A percentile compares a stretch with the other conserved stretches of the same genome.
Conservation (phyloP, 2,329 filamentous ascomycete genomes). For the Dryadomyces quercus-mongolicae region DNA sequence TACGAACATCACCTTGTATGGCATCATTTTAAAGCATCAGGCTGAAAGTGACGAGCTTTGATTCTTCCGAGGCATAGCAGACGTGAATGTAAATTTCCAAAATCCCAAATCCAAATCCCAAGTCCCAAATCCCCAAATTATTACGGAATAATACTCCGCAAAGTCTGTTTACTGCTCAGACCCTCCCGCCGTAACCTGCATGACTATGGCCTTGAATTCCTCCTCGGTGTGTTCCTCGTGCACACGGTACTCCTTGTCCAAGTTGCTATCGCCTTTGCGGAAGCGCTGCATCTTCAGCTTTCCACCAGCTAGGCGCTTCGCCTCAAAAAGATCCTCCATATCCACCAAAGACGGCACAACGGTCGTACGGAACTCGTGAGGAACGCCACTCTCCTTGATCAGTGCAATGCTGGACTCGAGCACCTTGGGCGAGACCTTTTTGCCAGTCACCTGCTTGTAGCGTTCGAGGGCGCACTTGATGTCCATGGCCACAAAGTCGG, state of each 20-base stretch:
- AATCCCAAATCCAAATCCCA: no score
- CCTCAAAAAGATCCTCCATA: not conserved
- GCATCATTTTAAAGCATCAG: no score
- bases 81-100: no score
- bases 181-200: not conserved
- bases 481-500: constrained; percentile 1
- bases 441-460: not conserved
- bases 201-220: not conserved
- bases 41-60: no score
- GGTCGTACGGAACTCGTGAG: not conserved
- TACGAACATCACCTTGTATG: no score
- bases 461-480: not conserved
- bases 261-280: not conserved
- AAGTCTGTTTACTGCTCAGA: no score
- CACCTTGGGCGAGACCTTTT: not conserved
- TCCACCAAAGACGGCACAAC: not conserved
- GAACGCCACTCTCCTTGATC: not conserved
- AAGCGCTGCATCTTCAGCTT: not conserved
- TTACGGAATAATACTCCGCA: no score
- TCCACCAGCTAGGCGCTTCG: not conserved
- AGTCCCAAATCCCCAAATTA: no score
- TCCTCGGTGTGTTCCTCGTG: not conserved
- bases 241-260: not conserved
- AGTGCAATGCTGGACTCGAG: not conserved
- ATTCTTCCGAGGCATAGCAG: no score